Percentiles rank a stretch among this genome's conserved stretches.
Evolutionary conservation across 768 basidiomycete species (phyloP).

Genomic region (Fomitopsis pulvina): DNA sequence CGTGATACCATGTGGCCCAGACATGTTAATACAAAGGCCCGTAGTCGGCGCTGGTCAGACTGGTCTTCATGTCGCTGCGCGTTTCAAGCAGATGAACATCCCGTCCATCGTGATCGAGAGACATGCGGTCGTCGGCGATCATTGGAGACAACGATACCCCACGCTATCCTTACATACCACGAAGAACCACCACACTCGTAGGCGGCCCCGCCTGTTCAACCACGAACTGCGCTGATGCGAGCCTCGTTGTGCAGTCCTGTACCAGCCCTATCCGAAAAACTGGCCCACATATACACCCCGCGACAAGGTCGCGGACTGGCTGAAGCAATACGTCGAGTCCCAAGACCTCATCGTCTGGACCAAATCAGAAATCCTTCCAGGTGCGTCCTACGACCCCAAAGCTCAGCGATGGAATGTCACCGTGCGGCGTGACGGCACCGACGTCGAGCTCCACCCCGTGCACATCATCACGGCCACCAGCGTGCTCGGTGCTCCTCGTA

Average conservation of each 20-base stretch:
- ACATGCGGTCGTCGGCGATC: slow-evolving; percentile 30
- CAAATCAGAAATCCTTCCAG: slow-evolving; percentile 24
- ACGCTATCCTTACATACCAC: slow-evolving; percentile 35
- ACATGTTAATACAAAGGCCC: too few relatives aligned
- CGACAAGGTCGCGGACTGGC: slow-evolving; percentile 38
- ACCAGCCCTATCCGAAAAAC: slow-evolving; percentile 30
- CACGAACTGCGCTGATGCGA: background rate
- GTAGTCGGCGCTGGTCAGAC: slow-evolving; percentile 40
- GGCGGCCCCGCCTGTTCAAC: background rate
- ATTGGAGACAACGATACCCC: slow-evolving; percentile 38
- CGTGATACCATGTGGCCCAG: background rate
- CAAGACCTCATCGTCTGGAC: slow-evolving; percentile 42
- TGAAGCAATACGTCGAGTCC: slow-evolving; percentile 33
- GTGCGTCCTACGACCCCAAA: slow-evolving; percentile 27
- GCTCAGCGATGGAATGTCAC: slow-evolving; percentile 29
- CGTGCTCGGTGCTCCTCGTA: slow-evolving; percentile 26
- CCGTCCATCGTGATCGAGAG: slow-evolving; percentile 32
- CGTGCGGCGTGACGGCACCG: slow-evolving; percentile 24
- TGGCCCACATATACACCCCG: slow-evolving; percentile 37
- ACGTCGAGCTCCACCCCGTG: slow-evolving; percentile 26
- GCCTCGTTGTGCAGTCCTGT: slow-evolving; percentile 26
- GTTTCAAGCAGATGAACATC: slow-evolving; percentile 36
- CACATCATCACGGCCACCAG: slow-evolving; percentile 37
- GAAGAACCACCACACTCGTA: slow-evolving; percentile 17
- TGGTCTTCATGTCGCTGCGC: slow-evolving; percentile 37